Evolutionary conservation across 768 basidiomycete genomes (phyloP).

Genomic region (Serendipita sp.): DNA sequence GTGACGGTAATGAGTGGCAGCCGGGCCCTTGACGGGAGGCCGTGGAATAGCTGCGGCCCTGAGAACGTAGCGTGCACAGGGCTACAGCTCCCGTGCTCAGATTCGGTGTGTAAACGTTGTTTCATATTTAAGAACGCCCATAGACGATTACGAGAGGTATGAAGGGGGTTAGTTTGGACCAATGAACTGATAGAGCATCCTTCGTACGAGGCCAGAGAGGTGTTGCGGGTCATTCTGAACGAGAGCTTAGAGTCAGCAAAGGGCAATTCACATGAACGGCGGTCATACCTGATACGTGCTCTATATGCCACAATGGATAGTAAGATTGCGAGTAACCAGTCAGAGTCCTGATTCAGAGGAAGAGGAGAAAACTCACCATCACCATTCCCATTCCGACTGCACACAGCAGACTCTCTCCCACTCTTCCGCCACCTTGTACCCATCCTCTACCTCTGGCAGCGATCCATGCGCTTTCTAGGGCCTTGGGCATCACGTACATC

Average conservation of each 20-base stretch:
- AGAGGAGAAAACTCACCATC: constrained; percentile 35
- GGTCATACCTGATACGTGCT: constrained; percentile 52
- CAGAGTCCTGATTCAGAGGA: no score
- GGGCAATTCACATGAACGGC: background rate
- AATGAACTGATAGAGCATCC: constrained; percentile 75
- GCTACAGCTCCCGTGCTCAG: no score
- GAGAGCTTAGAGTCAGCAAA: background rate
- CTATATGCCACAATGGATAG: constrained; percentile 20
- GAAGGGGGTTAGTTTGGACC: constrained; percentile 46
- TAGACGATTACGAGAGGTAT: no score
- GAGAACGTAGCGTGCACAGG: no score
- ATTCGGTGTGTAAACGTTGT: no score
- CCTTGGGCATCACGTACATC: constrained; percentile 83
- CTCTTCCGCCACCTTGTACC: constrained; percentile 46
- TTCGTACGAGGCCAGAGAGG: constrained; percentile 61
- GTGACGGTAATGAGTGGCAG: no score
- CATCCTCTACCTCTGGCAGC: constrained; percentile 57
- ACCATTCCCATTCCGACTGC: constrained; percentile 83
- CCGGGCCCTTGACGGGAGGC: no score
- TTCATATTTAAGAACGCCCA: no score
- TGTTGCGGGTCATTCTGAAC: constrained; percentile 54
- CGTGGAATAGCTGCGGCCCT: no score
- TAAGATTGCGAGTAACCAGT: background rate
- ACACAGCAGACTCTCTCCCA: constrained; percentile 49
- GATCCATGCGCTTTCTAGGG: constrained; percentile 79